Base-by-base conservation (phyloP, 2,329 filamentous ascomycete species). In the Neopestalotiopsis sp. region DNA sequence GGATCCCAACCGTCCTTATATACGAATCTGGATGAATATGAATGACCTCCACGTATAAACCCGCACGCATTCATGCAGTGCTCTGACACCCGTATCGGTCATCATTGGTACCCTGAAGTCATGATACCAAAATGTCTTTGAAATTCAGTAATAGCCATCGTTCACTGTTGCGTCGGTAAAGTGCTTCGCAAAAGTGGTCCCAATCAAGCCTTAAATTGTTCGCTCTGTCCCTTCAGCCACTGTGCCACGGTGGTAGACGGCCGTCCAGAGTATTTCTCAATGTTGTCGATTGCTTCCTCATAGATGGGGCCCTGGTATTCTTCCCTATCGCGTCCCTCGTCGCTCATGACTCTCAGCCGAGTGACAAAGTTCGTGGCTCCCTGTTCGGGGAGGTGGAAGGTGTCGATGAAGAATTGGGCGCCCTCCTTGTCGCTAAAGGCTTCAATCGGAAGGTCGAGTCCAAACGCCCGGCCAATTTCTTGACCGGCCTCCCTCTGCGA, bases 381-480 rank as follows among this genome's bases (percentile, higher is more conserved):
- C 17, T 13, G 30, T 17, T 32, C 45, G 12, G 64, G 64, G 9
- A 57, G 9, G 13, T 34, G 14, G 14, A 57, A 13, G 17, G 5
- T 28, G 10, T 59, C 52, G n/a, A 66, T 56, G 57, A 61, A 69
- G 7, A 45, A 28, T 4, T 69, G 56, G 28, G 32, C 32, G 24
- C 67, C 67, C 42, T 66, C 52, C 28, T 65, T 34, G 28, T 24
- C 24, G 7, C 40, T 52, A 4, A 69, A 28, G 10, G 62, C 20
- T 28, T 42, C 52, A 28, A 69, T 66, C 65, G 12, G 6, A 4
- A 69, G 42, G 13, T 80, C 73, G 40, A 78, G 78, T 4, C 78
- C 79, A 4, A 82, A 57, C 10, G 73, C 72, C 24, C 75, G 74
- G 4, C 73, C 77, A 52, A 83, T 74, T 0, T 71, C 73, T 1